Evolutionary conservation across 768 basidiomycete species (phyloP), one percentile per base, ranked within the genome.

Genomic region (Tephrocybe rancida): DNA sequence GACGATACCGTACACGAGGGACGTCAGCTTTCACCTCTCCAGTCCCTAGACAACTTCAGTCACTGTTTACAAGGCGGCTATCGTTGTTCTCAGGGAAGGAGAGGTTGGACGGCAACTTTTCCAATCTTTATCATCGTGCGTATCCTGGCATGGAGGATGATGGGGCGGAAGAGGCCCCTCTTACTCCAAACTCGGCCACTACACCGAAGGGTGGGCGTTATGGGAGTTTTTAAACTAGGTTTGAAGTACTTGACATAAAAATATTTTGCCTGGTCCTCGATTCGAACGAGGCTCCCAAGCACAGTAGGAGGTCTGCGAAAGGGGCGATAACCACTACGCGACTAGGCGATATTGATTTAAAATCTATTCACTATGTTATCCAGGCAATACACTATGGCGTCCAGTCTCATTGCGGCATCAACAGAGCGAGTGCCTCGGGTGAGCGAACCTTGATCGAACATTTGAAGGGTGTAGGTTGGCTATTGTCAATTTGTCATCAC

Each of bases 141-240:
- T 48, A 51, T 29, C 25, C 41, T 35, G 50, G 35, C 11, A 21
- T 44, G 26, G 43, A 47, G 29, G 44, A 47, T 1, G 45, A 47
- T 30, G 55, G 41, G 18, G 26, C n/a, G 7, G 55, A 56, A 48
- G 55, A 47, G 25, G 38, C 50, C 4, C 50, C 50, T 19, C 50
- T 56, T 16, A 56, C 55, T 24, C 49, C 55, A 6, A 56, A 27
- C 8, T 3, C 25, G 4, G 25, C 21, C 3, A 27, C 22, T 37
- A 37, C 35, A 39, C 48, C 16, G 3, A 39, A 3, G 11, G 5
- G 16, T 27, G 26, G 48, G 21, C 26, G 38, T 37, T 49, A 49
- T 19, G 48, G 48, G 10, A 49, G 48, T 25, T 49, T 49, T 41
- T 41, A 18, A 39, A 4, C 5, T 18, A 14, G 3, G 4, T 13